These are phyloP conservation scores for Scopulariopsis brevicaulis DNA, from an alignment of 2,329 filamentous ascomycete species.

Conservation along the genomic window DNA sequence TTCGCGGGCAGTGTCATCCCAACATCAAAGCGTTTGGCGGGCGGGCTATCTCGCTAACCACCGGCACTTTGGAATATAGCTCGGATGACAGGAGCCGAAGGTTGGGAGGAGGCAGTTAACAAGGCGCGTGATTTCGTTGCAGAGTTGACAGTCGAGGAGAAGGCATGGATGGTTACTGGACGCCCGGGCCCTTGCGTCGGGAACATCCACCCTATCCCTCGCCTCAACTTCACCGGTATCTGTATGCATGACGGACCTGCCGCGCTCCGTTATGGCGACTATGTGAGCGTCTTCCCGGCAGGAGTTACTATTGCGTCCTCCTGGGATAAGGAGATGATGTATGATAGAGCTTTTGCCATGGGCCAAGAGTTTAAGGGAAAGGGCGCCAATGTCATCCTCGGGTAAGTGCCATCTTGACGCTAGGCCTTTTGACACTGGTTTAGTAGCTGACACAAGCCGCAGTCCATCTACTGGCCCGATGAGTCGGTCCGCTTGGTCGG, in stretches of 20 bases:
- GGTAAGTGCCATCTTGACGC: neutral
- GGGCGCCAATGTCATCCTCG: conserved; percentile 54
- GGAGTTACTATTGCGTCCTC: neutral
- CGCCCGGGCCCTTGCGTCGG: conserved; percentile 24
- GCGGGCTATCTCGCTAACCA: too few relatives aligned
- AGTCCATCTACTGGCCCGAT: conserved; percentile 43
- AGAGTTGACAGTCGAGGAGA: neutral
- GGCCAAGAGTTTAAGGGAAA: conserved; percentile 56
- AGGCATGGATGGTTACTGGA: neutral
- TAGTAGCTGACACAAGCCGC: neutral
- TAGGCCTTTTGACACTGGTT: conserved; percentile 22
- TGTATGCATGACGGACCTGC: conserved; percentile 27
- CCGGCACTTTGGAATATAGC: too few relatives aligned
- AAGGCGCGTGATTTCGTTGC: neutral
- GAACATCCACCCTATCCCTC: conserved; percentile 23
- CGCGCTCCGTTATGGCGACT: neutral
- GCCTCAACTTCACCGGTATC: conserved; percentile 28
- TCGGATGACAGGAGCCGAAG: too few relatives aligned
- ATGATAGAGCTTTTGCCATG: conserved; percentile 15
- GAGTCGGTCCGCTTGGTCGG: conserved; percentile 47
- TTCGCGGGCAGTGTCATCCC: too few relatives aligned
- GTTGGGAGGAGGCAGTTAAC: neutral
- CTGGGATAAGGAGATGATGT: neutral
- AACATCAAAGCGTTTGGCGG: too few relatives aligned
- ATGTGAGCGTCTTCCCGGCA: neutral